Percentiles rank a stretch among this genome's conserved stretches.
phyloP scores from a whole-genome alignment of 202 grass and related monocot genomes.

The Saccharum hybrid region DNA sequence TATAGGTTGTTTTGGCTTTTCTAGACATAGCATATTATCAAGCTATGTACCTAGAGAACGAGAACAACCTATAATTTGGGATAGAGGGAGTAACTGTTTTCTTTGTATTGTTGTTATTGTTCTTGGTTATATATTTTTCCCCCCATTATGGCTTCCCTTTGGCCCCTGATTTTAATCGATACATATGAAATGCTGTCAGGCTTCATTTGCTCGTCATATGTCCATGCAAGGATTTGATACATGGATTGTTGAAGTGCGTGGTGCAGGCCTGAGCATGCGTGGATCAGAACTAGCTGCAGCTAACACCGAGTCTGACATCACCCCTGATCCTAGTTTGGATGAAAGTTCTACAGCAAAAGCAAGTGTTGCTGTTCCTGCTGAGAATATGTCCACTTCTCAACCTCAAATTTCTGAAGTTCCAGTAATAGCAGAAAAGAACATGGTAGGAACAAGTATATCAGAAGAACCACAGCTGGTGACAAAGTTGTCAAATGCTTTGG shows the following conservation, averaged over 20 bases:
- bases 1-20: neutral
- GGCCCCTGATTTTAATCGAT: slow-evolving; percentile 13
- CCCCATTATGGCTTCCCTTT: neutral
- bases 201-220: slow-evolving; percentile 99
- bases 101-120: slow-evolving; percentile 7
- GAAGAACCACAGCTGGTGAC: slow-evolving; percentile 81
- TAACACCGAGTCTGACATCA: slow-evolving; percentile 33
- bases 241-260: slow-evolving; percentile 95
- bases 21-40: neutral
- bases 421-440: slow-evolving; percentile 47
- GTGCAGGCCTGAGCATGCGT: slow-evolving; percentile 78
- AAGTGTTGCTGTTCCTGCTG: slow-evolving; percentile 38
- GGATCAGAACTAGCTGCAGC: slow-evolving; percentile 50
- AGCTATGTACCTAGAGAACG: neutral
- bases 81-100: slow-evolving; percentile 2
- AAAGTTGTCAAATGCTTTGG: slow-evolving; percentile 73
- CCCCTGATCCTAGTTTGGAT: slow-evolving; percentile 36
- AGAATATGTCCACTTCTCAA: slow-evolving; percentile 45
- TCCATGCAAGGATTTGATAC: slow-evolving; percentile 96
- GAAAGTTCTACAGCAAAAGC: slow-evolving; percentile 33
- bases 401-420: slow-evolving; percentile 50
- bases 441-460: slow-evolving; percentile 39
- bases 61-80: neutral
- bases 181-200: slow-evolving; percentile 57
- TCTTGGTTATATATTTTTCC: slow-evolving; percentile 32